Evolutionary conservation across 768 basidiomycete genomes (phyloP).

Genomic region (Termitomyces sp.): DNA sequence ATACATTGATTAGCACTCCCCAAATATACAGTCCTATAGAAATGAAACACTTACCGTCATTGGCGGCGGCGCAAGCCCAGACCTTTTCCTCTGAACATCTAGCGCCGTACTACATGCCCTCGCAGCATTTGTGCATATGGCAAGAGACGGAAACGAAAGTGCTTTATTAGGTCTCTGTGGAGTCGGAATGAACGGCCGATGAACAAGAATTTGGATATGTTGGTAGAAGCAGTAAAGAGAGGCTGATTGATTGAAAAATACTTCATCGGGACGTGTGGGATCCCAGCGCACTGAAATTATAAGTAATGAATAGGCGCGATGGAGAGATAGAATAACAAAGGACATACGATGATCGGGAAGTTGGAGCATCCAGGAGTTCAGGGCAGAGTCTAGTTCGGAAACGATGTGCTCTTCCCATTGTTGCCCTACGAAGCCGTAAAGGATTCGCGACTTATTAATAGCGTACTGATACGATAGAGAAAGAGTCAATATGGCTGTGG

Average conservation of each 20-base stretch:
- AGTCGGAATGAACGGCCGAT: slow-evolving; percentile 73
- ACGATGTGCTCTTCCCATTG: slow-evolving; percentile 68
- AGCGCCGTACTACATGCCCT: slow-evolving; percentile 75
- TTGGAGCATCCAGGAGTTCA: slow-evolving; percentile 64
- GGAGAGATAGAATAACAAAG: background rate
- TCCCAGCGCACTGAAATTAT: slow-evolving; percentile 43
- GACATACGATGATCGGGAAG: slow-evolving; percentile 56
- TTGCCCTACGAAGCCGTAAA: slow-evolving; percentile 54
- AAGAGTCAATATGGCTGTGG: background rate
- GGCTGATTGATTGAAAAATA: slow-evolving; percentile 60
- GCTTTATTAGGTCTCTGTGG: slow-evolving; percentile 36
- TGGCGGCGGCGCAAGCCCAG: slow-evolving; percentile 22
- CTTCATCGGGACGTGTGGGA: slow-evolving; percentile 33
- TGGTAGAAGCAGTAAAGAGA: slow-evolving; percentile 44
- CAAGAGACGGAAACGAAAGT: slow-evolving; percentile 57
- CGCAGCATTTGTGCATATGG: slow-evolving; percentile 76
- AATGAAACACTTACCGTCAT: slow-evolving; percentile 24
- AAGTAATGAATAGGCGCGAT: background rate
- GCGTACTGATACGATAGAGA: slow-evolving; percentile 51
- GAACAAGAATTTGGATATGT: slow-evolving; percentile 64
- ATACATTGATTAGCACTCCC: background rate
- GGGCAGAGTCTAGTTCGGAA: slow-evolving; percentile 61
- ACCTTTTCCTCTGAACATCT: slow-evolving; percentile 45
- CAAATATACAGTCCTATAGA: background rate
- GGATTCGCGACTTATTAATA: slow-evolving; percentile 68